Evolutionary conservation across 116 monocot genomes (phyloP).

Genomic region (Trichopus zeylanicus): DNA sequence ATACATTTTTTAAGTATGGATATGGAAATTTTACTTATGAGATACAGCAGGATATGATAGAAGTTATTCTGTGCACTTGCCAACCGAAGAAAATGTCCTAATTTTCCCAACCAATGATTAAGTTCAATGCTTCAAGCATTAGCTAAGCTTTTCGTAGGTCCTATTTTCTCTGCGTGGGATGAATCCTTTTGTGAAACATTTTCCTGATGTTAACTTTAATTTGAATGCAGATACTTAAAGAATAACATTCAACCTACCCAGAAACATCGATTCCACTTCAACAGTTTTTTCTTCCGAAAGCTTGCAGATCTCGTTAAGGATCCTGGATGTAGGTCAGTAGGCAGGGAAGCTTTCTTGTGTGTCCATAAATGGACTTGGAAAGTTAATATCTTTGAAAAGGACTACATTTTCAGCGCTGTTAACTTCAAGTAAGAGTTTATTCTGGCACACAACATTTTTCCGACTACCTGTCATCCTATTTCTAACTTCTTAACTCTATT

Average conservation of each 20-base stretch:
- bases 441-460: no score
- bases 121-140: no score
- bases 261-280: slow-evolving; percentile 71
- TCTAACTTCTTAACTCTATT: neutral
- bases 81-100: no score
- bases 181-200: no score
- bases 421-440: slow-evolving; percentile 78
- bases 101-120: no score
- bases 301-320: slow-evolving; percentile 88
- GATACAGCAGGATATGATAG: no score
- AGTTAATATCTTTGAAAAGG: slow-evolving; percentile 90
- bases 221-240: slow-evolving; percentile 75
- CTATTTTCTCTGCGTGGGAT: no score
- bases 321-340: slow-evolving; percentile 54
- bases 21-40: no score
- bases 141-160: no score
- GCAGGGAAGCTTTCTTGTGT: slow-evolving; percentile 81
- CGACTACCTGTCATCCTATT: neutral
- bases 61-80: no score
- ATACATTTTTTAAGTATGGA: no score
- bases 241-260: slow-evolving; percentile 44
- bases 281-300: slow-evolving; percentile 99
- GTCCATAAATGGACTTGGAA: slow-evolving; percentile 98
- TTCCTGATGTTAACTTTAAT: neutral
- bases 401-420: slow-evolving; percentile 90